Evolutionary conservation across 257 asterid genomes (phyloP).

Genomic region (Solanum pennellii): DNA sequence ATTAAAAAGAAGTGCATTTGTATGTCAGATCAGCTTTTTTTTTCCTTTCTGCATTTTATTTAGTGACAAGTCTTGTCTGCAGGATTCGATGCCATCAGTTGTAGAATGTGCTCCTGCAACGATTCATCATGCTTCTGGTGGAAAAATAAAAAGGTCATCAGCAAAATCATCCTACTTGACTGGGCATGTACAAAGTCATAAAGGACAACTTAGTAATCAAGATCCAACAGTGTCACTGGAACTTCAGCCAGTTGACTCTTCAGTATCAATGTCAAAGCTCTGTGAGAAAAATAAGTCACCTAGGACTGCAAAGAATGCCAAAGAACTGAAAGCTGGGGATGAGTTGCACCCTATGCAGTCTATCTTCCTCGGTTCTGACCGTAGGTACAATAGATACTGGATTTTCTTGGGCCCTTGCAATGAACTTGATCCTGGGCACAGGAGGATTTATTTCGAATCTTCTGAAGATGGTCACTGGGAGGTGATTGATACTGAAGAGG

Average conservation of each 20-base stretch:
- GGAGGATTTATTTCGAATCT: constrained; percentile 92
- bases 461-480: constrained; percentile 99
- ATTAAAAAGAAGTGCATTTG: background rate
- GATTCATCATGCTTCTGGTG: constrained; percentile 53
- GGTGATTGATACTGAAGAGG: constrained; percentile 84
- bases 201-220: constrained; percentile 5
- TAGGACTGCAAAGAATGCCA: constrained; percentile 22
- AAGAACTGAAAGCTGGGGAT: constrained; percentile 31
- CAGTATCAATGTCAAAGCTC: constrained; percentile 38
- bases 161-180: constrained; percentile 22
- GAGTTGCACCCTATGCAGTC: constrained; percentile 90
- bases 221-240: constrained; percentile 28
- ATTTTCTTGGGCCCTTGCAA: constrained; percentile 95
- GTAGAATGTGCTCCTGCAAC: constrained; percentile 24
- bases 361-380: constrained; percentile 89
- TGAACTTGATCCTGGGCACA: constrained; percentile 88
- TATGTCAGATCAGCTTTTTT: background rate
- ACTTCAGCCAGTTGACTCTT: constrained; percentile 61
- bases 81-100: constrained; percentile 46
- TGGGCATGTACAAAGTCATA: constrained; percentile 23
- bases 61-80: constrained; percentile 3
- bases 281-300: constrained; percentile 24
- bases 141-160: constrained; percentile 71
- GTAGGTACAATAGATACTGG: constrained; percentile 98
- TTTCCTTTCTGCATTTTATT: background rate